phyloP scores from a whole-genome alignment of 2,329 filamentous ascomycete genomes.

The Hortaea werneckii region DNA sequence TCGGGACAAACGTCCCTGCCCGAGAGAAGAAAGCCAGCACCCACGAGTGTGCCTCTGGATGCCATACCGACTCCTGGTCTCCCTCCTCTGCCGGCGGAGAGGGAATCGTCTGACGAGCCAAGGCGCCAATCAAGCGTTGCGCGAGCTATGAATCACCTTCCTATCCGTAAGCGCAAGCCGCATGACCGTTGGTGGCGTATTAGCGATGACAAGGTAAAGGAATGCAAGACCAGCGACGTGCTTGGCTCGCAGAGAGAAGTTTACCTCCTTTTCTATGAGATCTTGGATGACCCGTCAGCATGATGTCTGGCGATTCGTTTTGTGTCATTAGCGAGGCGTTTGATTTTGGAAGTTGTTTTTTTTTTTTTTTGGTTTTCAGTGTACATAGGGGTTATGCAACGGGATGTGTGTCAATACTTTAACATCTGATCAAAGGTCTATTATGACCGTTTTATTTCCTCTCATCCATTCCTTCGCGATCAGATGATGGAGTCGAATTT shows the following conservation, averaged over 20 bases:
- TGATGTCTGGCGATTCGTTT: not conserved
- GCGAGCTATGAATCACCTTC: constrained; percentile 29
- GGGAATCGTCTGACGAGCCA: constrained; percentile 1
- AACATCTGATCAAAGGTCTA: too few relatives aligned
- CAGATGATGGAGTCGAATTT: too few relatives aligned
- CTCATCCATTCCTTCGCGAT: too few relatives aligned
- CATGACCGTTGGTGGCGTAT: constrained; percentile 92
- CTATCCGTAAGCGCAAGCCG: constrained; percentile 37
- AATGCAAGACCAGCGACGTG: constrained; percentile 85
- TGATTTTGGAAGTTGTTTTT: not conserved
- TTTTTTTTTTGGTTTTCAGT: too few relatives aligned
- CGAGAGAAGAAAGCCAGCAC: constrained; percentile 4
- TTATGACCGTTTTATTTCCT: too few relatives aligned
- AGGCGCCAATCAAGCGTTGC: constrained; percentile 3
- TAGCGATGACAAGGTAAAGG: constrained; percentile 92
- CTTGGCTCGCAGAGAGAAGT: constrained; percentile 91
- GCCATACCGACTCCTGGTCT: constrained; percentile 19
- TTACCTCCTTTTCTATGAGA: constrained; percentile 91
- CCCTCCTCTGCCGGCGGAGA: constrained; percentile 14
- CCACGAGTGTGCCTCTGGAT: constrained; percentile 15
- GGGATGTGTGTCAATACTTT: too few relatives aligned
- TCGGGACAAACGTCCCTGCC: constrained; percentile 5
- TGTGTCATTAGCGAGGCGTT: not conserved
- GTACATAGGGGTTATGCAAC: too few relatives aligned
- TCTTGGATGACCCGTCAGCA: constrained; percentile 34